Percentiles rank a stretch among this genome's conserved stretches.
phyloP scores from a whole-genome alignment of 2,329 filamentous ascomycete genomes.

The Fusarium tricinctum region DNA sequence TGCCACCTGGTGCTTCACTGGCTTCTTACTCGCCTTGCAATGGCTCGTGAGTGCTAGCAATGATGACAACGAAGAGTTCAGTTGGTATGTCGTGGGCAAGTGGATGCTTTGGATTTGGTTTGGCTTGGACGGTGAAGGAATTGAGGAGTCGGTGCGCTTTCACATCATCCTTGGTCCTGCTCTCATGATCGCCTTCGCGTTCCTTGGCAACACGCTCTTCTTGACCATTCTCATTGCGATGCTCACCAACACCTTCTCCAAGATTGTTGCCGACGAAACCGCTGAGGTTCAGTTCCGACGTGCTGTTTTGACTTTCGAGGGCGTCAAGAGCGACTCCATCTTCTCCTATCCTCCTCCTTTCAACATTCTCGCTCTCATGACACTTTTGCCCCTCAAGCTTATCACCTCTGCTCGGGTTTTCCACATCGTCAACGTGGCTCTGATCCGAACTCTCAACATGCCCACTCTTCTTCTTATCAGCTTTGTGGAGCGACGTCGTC shows the following conservation, averaged over 20 bases:
- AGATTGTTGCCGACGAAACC: slow-evolving; percentile 76
- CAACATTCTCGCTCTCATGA: slow-evolving; percentile 74
- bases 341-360: slow-evolving; percentile 79
- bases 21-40: slow-evolving; percentile 77
- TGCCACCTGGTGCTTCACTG: slow-evolving; percentile 77
- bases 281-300: slow-evolving; percentile 80
- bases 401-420: slow-evolving; percentile 73
- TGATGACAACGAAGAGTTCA: slow-evolving; percentile 50
- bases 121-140: slow-evolving; percentile 74
- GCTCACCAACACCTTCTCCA: slow-evolving; percentile 79
- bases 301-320: slow-evolving; percentile 79
- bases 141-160: slow-evolving; percentile 68
- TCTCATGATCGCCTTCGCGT: slow-evolving; percentile 79
- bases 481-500: slow-evolving; percentile 70
- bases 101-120: slow-evolving; percentile 89
- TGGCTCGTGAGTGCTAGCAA: slow-evolving; percentile 67
- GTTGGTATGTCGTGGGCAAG: slow-evolving; percentile 72
- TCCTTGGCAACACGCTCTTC: slow-evolving; percentile 81
- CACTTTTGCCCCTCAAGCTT: slow-evolving; percentile 76
- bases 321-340: slow-evolving; percentile 79
- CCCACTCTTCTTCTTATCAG: slow-evolving; percentile 73
- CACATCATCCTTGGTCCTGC: slow-evolving; percentile 76
- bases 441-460: slow-evolving; percentile 73
- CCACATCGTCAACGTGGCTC: slow-evolving; percentile 78
- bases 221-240: slow-evolving; percentile 81